A percentile compares a stretch with the other conserved stretches of the same genome.
Evolutionary conservation across 225 moss, liverwort and hornwort genomes (phyloP).

Genomic region (Bryum argenteum): DNA sequence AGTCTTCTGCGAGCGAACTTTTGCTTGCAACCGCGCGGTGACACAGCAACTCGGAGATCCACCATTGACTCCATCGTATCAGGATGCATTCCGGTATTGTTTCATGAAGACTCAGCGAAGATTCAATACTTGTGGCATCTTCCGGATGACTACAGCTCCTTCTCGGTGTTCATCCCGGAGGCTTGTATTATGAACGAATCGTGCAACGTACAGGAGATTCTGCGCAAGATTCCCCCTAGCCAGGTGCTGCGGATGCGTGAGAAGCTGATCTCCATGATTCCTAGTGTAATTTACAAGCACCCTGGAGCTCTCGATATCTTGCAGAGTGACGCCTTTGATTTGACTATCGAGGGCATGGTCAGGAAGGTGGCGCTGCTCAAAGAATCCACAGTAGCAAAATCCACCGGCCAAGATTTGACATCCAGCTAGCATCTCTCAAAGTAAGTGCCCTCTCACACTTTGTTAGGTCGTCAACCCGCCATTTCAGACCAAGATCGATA

Average conservation of each 20-base stretch:
- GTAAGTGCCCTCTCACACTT: not conserved
- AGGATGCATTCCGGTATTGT: slow-evolving; percentile 78
- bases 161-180: slow-evolving; percentile 68
- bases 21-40: slow-evolving; percentile 71
- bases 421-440: not conserved
- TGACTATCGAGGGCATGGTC: slow-evolving; percentile 57
- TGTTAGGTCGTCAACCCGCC: not conserved
- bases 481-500: too few species aligned
- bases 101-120: slow-evolving; percentile 58
- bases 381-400: not conserved
- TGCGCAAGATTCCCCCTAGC: slow-evolving; percentile 36
- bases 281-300: slow-evolving; percentile 60
- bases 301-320: slow-evolving; percentile 42
- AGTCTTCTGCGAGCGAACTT: slow-evolving; percentile 58
- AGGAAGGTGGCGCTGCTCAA: slow-evolving; percentile 41
- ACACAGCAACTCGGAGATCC: slow-evolving; percentile 63
- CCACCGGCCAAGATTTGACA: slow-evolving; percentile 19
- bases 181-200: slow-evolving; percentile 47
- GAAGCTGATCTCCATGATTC: slow-evolving; percentile 62
- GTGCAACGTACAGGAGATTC: slow-evolving; percentile 49
- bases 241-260: slow-evolving; percentile 57
- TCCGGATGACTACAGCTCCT: slow-evolving; percentile 45
- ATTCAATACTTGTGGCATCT: slow-evolving; percentile 70
- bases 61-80: slow-evolving; percentile 71
- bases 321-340: slow-evolving; percentile 64